These are phyloP conservation scores for Cercophora samala DNA, from an alignment of 495 filamentous ascomycete genomes.

Conservation along the genomic window DNA sequence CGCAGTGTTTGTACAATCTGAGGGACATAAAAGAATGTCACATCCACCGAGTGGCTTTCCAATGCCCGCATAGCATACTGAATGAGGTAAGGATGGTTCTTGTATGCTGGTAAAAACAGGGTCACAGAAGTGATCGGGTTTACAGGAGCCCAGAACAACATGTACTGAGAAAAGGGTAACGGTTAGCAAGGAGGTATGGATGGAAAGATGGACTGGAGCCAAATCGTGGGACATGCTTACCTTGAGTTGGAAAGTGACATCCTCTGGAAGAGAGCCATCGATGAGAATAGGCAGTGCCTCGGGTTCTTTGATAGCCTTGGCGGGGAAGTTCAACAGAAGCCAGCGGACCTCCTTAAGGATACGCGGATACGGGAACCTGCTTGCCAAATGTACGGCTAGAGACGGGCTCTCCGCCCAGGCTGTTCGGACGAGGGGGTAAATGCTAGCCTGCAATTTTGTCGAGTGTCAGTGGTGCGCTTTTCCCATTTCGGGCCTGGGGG, in stretches of 20 bases:
- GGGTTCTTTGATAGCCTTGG: slow-evolving; percentile 72
- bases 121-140: slow-evolving; percentile 91
- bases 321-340: slow-evolving; percentile 75
- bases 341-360: slow-evolving; percentile 72
- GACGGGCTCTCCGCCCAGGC: slow-evolving; percentile 83
- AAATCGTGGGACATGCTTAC: slow-evolving; percentile 36
- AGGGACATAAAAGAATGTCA: slow-evolving; percentile 98
- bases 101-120: slow-evolving; percentile 87
- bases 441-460: slow-evolving; percentile 36
- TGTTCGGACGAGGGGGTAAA: slow-evolving; percentile 63
- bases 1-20: slow-evolving; percentile 97
- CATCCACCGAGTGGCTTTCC: slow-evolving; percentile 88
- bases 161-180: slow-evolving; percentile 55
- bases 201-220: neutral
- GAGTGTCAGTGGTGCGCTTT: neutral
- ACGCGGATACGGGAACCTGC: slow-evolving; percentile 71
- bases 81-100: slow-evolving; percentile 89
- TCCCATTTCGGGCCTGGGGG: neutral
- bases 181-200: slow-evolving; percentile 35
- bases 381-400: slow-evolving; percentile 75
- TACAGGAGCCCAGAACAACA: slow-evolving; percentile 91
- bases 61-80: slow-evolving; percentile 97
- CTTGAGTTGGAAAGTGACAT: slow-evolving; percentile 83
- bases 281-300: slow-evolving; percentile 81
- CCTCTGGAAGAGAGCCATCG: slow-evolving; percentile 66